These are phyloP conservation scores for Fusarium sp. DNA, from an alignment of 2,329 filamentous ascomycete genomes.

Conservation along the genomic window DNA sequence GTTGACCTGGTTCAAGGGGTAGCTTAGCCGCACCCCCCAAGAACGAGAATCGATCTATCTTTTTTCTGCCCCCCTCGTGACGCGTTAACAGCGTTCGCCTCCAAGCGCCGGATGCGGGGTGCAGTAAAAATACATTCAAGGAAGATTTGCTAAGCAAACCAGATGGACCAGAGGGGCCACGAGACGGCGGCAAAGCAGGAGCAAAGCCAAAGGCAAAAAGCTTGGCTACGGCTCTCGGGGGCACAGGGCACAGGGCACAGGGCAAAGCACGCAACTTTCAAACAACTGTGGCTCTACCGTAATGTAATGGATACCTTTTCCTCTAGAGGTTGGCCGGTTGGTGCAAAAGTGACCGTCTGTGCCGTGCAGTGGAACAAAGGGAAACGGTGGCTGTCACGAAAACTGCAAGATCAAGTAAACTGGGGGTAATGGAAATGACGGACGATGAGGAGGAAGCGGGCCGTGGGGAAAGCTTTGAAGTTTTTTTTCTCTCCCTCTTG, in stretches of 20 bases:
- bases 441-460: constrained; percentile 29
- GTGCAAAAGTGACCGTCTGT: constrained; percentile 27
- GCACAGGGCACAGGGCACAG: constrained; percentile 28
- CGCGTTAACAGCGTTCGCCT: constrained; percentile 41
- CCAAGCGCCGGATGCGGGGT: constrained; percentile 48
- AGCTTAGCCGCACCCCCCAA: constrained; percentile 31
- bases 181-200: constrained; percentile 38
- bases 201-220: not conserved
- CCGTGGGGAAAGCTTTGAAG: constrained; percentile 37
- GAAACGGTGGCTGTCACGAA: constrained; percentile 47
- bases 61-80: constrained; percentile 47
- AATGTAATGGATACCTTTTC: constrained; percentile 37
- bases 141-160: constrained; percentile 49
- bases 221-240: constrained; percentile 25
- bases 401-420: constrained; percentile 56
- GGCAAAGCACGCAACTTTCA: constrained; percentile 36
- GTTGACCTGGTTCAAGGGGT: constrained; percentile 3
- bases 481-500: constrained; percentile 23
- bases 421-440: constrained; percentile 51
- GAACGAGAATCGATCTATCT: constrained; percentile 24
- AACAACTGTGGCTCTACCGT: constrained; percentile 12
- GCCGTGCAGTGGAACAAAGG: constrained; percentile 34
- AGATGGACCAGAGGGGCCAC: constrained; percentile 44
- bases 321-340: constrained; percentile 37
- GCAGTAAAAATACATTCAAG: constrained; percentile 34